Base-by-base conservation (phyloP, 176 grass and related monocot genomes). In the Ensete ventricosum region DNA sequence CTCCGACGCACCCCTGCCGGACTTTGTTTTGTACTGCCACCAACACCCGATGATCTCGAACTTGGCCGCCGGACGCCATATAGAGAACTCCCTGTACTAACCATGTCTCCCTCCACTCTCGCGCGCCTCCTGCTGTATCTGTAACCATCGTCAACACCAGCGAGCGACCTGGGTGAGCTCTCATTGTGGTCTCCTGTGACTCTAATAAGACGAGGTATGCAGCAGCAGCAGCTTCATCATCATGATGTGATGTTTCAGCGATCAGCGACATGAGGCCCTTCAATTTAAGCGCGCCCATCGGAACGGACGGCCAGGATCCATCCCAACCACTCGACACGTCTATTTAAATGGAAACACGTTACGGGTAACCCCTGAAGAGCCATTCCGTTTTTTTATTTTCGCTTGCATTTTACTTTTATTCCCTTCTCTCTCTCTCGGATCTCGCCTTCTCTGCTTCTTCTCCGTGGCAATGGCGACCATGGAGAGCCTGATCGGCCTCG, bases 401-500 rank as follows among this genome's bases (percentile, higher is more conserved):
- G 34, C 5, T 43, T 43, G 4, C 55, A 62, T 62, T 62, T 62
- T 74, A 55, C n/a, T 73, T 74, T 55, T 26, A 9, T 55, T 29
- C 17, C 53, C 5, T 9, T 23, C 22, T 23, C 22, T 17, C 19
- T 52, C 29, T 19, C 60, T 22, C 27, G 26, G 22, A 49, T 59
- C 48, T 29, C 57, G 12, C 58, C 60, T 73, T 21, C 55, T 52
- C 17, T 13, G 50, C 1, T 68, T 21, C 79, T n/a, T 48, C 75
- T 80, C 48, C 62, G 24, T 50, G 55, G 50, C 52, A 83, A 99
- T 99, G 96, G 91, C 96, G 81, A 99, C 96, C 8, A 95, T 99
- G 96, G 96, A 27, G 81, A 99, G 91, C 83, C 79, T 99, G 54
- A 99, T 99, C 83, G 96, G 96, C 71, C 84, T 99, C 72, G 96